Evolutionary conservation across 1,284 basidiomycete species (phyloP).

Genomic region (Sanguinoderma infundibulare): DNA sequence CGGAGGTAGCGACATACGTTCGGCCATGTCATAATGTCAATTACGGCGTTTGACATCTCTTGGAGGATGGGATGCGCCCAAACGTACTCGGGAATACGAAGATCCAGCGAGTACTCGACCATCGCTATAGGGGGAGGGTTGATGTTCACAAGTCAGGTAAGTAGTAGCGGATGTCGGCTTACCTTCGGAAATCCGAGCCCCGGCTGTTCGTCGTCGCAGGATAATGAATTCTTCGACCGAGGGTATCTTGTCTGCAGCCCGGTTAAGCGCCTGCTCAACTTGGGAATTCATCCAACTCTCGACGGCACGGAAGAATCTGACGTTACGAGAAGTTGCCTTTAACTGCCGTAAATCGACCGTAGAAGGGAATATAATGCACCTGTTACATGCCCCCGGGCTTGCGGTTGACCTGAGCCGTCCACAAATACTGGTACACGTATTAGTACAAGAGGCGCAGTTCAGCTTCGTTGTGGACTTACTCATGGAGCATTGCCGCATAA

Average conservation of each 20-base stretch:
- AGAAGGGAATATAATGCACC: conserved; percentile 28
- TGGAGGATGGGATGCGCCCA: conserved; percentile 45
- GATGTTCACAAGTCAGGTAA: neutral
- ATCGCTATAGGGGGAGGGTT: conserved; percentile 36
- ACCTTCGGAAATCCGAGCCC: conserved; percentile 51
- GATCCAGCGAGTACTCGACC: conserved; percentile 50
- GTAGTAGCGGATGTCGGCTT: conserved; percentile 6
- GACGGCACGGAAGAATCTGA: conserved; percentile 44
- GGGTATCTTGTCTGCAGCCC: conserved; percentile 42
- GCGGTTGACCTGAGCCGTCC: conserved; percentile 43
- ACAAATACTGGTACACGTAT: conserved; percentile 36
- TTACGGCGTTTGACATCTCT: conserved; percentile 50
- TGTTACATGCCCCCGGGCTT: conserved; percentile 41
- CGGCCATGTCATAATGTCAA: conserved; percentile 56
- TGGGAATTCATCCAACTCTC: conserved; percentile 46
- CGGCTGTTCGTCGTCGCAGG: conserved; percentile 48
- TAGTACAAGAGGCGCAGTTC: neutral
- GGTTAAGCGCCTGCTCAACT: conserved; percentile 44
- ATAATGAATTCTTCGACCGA: conserved; percentile 49
- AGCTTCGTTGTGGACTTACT: conserved; percentile 33
- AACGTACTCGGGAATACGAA: conserved; percentile 49
- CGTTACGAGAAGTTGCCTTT: neutral
- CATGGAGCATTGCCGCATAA: conserved; percentile 47
- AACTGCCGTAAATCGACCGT: neutral
- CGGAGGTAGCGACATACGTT: conserved; percentile 39